Conservation (phyloP, 148 eudicot species). For the Rhododendron williamsianum region DNA sequence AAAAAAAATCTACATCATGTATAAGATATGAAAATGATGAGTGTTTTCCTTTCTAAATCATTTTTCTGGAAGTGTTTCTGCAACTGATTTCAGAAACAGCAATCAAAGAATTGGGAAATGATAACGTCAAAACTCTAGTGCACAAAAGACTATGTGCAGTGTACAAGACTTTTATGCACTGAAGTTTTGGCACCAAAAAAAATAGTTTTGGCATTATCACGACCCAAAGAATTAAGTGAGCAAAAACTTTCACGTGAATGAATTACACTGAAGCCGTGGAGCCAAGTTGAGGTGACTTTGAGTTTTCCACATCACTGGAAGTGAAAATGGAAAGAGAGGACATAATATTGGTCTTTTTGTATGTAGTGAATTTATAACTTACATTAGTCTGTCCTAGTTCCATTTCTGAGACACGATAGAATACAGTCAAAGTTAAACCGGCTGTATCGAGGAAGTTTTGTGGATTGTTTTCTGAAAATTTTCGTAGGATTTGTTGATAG, state of each 20-base stretch:
- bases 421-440: not conserved
- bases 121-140: too few species aligned
- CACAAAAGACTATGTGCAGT: too few species aligned
- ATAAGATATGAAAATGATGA: not conserved
- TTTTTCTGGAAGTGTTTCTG: not conserved
- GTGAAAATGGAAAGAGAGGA: not conserved
- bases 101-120: not conserved
- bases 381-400: not conserved
- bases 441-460: not conserved
- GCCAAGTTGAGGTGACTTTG: not conserved
- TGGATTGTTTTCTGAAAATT: not conserved
- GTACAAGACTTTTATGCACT: too few species aligned
- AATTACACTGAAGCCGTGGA: not conserved
- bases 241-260: not conserved
- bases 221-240: too few species aligned
- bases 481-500: constrained; percentile 25
- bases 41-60: not conserved
- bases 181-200: too few species aligned
- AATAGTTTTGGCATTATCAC: too few species aligned
- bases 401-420: not conserved
- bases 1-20: not conserved
- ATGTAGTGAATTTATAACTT: not conserved
- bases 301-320: not conserved
- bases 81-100: not conserved
- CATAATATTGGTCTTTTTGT: too few species aligned